phyloP scores from a whole-genome alignment of 306 rosid species.

The Canavalia gladiata region DNA sequence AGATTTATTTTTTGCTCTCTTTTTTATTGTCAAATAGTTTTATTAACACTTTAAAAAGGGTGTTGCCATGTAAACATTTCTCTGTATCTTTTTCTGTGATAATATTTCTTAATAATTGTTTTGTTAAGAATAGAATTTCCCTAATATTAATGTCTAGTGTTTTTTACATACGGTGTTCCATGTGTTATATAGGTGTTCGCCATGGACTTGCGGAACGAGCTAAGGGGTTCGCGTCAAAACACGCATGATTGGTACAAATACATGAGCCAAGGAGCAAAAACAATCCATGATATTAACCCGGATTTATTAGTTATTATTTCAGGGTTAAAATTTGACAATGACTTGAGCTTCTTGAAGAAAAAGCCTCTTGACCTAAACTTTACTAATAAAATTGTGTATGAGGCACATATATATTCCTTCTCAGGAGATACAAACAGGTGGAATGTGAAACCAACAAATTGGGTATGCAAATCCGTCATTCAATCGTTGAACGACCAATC shows the following conservation, averaged over 20 bases:
- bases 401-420: conserved; percentile 55
- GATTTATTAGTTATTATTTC: conserved; percentile 49
- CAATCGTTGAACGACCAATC: conserved; percentile 21
- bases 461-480: conserved; percentile 44
- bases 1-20: no score
- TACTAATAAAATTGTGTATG: conserved; percentile 54
- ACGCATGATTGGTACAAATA: conserved; percentile 52
- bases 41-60: no score
- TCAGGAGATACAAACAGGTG: conserved; percentile 44
- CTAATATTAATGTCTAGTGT: background rate
- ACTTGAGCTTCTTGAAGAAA: conserved; percentile 50
- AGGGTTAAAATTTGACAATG: conserved; percentile 56
- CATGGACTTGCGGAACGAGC: conserved; percentile 61
- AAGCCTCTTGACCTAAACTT: conserved; percentile 42
- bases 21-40: no score
- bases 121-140: no score
- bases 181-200: conserved; percentile 51
- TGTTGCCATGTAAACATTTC: no score
- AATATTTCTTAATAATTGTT: no score
- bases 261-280: conserved; percentile 47
- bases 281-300: conserved; percentile 49
- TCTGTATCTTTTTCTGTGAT: no score
- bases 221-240: conserved; percentile 55
- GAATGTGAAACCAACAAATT: conserved; percentile 45
- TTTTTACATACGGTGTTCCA: background rate